phyloP scores from a whole-genome alignment of 768 basidiomycete genomes.

The Calocybe gangraenosa region DNA sequence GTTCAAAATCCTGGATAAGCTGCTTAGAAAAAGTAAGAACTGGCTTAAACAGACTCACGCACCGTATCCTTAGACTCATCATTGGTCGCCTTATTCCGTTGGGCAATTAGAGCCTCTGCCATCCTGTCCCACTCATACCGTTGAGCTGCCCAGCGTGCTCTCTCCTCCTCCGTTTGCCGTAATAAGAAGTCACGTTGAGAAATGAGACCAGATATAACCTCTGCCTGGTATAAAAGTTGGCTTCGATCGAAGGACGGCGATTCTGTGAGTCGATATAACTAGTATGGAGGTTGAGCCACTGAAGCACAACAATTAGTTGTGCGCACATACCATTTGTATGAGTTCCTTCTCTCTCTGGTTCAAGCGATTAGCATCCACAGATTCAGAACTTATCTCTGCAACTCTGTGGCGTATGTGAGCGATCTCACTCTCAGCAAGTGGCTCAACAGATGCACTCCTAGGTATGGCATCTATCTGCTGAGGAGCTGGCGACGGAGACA shows the following conservation, averaged over 20 bases:
- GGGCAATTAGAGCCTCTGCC: constrained; percentile 60
- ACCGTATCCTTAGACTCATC: constrained; percentile 16
- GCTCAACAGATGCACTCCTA: constrained; percentile 24
- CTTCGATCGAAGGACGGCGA: constrained; percentile 31
- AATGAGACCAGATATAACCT: constrained; percentile 51
- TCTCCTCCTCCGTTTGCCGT: constrained; percentile 50
- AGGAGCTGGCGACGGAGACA: constrained; percentile 48
- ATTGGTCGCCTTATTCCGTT: constrained; percentile 34
- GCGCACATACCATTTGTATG: constrained; percentile 47
- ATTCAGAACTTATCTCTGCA: constrained; percentile 35
- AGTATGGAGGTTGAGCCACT: neutral
- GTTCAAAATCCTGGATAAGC: constrained; percentile 50
- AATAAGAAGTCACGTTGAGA: constrained; percentile 57
- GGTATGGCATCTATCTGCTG: constrained; percentile 10
- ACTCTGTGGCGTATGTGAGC: constrained; percentile 43
- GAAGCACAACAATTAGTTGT: neutral
- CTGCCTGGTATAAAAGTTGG: constrained; percentile 57
- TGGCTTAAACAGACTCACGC: neutral
- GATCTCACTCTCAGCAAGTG: constrained; percentile 44
- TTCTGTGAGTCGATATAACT: constrained; percentile 49
- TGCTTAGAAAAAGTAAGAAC: constrained; percentile 7
- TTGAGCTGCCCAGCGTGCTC: constrained; percentile 59
- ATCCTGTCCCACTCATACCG: constrained; percentile 61
- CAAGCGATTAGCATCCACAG: constrained; percentile 13
- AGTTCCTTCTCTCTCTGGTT: constrained; percentile 46